Base-by-base conservation (phyloP, 179 eudicot species). In the Carnegiea gigantea region DNA sequence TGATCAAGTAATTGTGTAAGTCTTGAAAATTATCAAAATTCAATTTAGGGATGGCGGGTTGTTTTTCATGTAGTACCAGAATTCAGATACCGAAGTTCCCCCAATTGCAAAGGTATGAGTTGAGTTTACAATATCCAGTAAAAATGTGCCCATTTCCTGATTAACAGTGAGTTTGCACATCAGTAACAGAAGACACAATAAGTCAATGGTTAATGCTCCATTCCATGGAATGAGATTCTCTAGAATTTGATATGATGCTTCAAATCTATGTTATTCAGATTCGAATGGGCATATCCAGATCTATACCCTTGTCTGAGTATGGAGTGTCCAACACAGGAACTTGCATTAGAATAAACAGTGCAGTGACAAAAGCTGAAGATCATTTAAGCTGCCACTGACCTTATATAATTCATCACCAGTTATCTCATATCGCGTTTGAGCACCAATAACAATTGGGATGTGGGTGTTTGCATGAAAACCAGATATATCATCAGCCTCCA, bases 401-500 rank as follows among this genome's bases (percentile, higher is more conserved):
- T 89, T 93, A 77, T 89, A 95, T 1, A 91, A 79, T 28, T 92
- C 88, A 83, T 93, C 99, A 43, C 99, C 98, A 9, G 95, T 89
- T 78, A 93, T 80, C 84, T 93, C 97, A 77, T 93, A 95, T 59
- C 97, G 89, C 95, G 86, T 89, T 88, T 95, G 98, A 84, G 95
- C 86, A 54, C 98, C 99, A 78, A 95, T 53, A 70, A 95, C 97
- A 68, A 92, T 60, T 18, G 98, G 92, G 73, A 95, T 90, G 85
- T 95, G 99, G 10, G 99, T 93, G 80, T 95, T 95, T 59, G 91
- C 77, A 86, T 95, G 99, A 85, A 90, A 88, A 24, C 86, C 90
- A 70, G 94, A 81, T 80, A 95, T 87, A 44, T 40, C 44, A 40
- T 40, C 44, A 40, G 44, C 97, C 98, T 95, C 79, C 82, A 17